These are phyloP conservation scores for Apium graveolens DNA, from an alignment of 129 eudicot genomes.

Conservation along the genomic window DNA sequence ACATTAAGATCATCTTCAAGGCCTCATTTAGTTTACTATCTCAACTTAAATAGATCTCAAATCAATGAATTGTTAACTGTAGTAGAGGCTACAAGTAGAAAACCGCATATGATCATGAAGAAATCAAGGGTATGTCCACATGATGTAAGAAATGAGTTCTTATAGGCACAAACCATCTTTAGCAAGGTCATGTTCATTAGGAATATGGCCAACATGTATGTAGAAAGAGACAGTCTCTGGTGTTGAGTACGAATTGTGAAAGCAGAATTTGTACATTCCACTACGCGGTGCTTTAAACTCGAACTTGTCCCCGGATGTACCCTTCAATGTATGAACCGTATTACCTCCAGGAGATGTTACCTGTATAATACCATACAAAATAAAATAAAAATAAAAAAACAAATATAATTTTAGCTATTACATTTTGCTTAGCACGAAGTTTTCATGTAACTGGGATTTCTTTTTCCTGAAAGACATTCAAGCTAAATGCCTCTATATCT, in stretches of 20 bases:
- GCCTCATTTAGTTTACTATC: background rate
- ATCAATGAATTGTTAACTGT: background rate
- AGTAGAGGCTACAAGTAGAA: background rate
- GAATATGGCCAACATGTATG: slow-evolving; percentile 95
- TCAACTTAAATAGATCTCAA: background rate
- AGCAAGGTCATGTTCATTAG: slow-evolving; percentile 85
- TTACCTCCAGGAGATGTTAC: slow-evolving; percentile 80
- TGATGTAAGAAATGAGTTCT: background rate
- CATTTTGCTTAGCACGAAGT: background rate
- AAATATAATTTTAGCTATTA: background rate
- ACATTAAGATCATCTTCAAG: background rate
- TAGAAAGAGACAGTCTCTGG: slow-evolving; percentile 92
- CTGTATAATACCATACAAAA: slow-evolving; percentile 27
- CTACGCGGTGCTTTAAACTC: slow-evolving; percentile 90
- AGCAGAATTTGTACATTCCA: slow-evolving; percentile 96
- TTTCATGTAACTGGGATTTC: background rate
- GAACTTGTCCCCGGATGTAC: slow-evolving; percentile 87
- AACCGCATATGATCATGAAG: background rate
- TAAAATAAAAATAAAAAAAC: background rate
- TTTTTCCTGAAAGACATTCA: background rate
- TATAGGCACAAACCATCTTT: slow-evolving; percentile 72
- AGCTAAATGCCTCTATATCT: background rate
- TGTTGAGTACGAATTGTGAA: slow-evolving; percentile 75
- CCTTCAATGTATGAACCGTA: slow-evolving; percentile 67
- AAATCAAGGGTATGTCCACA: background rate